Evolutionary conservation across 1,284 basidiomycete genomes (phyloP).

Genomic region (Fomitopsis betulina): DNA sequence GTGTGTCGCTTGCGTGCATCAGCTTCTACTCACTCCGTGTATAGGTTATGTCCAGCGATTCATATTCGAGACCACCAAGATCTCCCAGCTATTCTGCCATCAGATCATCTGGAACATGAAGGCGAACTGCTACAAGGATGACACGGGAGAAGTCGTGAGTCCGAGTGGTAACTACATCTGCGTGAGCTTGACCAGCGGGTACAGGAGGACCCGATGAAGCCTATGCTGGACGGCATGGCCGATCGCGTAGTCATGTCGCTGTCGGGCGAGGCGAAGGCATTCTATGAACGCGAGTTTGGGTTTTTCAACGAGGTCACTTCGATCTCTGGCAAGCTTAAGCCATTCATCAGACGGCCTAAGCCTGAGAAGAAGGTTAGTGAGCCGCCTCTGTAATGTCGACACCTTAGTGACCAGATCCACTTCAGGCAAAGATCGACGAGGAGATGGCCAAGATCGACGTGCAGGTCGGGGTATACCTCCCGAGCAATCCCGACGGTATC

Average conservation of each 20-base stretch:
- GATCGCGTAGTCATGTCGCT: slow-evolving; percentile 80
- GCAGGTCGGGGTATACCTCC: slow-evolving; percentile 93
- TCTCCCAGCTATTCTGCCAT: slow-evolving; percentile 98
- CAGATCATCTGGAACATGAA: slow-evolving; percentile 99
- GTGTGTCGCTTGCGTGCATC: not conserved
- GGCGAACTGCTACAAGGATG: slow-evolving; percentile 95
- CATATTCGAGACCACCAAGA: slow-evolving; percentile 96
- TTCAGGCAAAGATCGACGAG: slow-evolving; percentile 95
- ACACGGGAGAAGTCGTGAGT: slow-evolving; percentile 76
- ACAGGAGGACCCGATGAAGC: slow-evolving; percentile 94
- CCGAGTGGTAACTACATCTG: not conserved
- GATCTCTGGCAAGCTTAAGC: slow-evolving; percentile 97
- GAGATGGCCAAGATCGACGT: slow-evolving; percentile 97
- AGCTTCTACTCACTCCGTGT: not conserved
- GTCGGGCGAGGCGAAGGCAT: slow-evolving; percentile 86
- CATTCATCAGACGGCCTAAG: slow-evolving; percentile 94
- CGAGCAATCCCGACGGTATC: slow-evolving; percentile 95
- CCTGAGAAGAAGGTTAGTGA: slow-evolving; percentile 87
- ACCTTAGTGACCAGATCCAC: slow-evolving; percentile 1
- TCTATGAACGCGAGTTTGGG: slow-evolving; percentile 93
- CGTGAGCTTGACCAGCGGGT: not conserved
- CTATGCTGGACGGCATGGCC: slow-evolving; percentile 85
- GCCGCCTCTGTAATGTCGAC: not conserved
- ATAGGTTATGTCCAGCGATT: slow-evolving; percentile 92
- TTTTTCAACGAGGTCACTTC: slow-evolving; percentile 98